Evolutionary conservation across 2,329 filamentous ascomycete genomes (phyloP).

Genomic region (Emmonsia crescens): DNA sequence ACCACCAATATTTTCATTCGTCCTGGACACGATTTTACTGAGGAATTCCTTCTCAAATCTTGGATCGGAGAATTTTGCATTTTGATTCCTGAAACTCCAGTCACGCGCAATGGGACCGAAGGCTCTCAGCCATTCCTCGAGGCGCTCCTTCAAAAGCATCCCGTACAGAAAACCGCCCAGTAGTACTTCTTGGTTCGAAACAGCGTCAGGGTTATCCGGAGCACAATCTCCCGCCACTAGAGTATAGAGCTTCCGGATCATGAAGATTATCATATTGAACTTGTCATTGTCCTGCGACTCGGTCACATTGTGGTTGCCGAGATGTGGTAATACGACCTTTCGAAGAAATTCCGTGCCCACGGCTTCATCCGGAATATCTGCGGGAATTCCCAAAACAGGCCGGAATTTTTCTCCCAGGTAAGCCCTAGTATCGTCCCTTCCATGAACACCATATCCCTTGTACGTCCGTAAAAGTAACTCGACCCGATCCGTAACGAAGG

Average conservation of each 20-base stretch:
- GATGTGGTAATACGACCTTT: conserved; percentile 80
- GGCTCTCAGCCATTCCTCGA: conserved; percentile 80
- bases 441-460: conserved; percentile 79
- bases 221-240: conserved; percentile 86
- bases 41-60: conserved; percentile 74
- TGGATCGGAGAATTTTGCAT: conserved; percentile 56
- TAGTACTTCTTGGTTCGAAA: conserved; percentile 91
- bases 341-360: conserved; percentile 85
- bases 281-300: conserved; percentile 81
- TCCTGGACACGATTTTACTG: conserved; percentile 62
- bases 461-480: conserved; percentile 87
- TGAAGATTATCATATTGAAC: conserved; percentile 86
- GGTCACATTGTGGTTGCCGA: conserved; percentile 76
- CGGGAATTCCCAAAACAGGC: conserved; percentile 70
- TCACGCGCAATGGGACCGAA: conserved; percentile 45
- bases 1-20: conserved; percentile 80
- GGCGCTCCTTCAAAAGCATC: conserved; percentile 86
- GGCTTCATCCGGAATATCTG: conserved; percentile 76
- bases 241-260: conserved; percentile 91
- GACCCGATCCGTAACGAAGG: conserved; percentile 88
- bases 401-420: conserved; percentile 89
- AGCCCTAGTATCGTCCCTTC: conserved; percentile 66
- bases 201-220: conserved; percentile 90
- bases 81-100: conserved; percentile 43
- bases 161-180: conserved; percentile 89